These are phyloP conservation scores for Hemerocallis citrina DNA, from an alignment of 106 monocot genomes.

Conservation along the genomic window DNA sequence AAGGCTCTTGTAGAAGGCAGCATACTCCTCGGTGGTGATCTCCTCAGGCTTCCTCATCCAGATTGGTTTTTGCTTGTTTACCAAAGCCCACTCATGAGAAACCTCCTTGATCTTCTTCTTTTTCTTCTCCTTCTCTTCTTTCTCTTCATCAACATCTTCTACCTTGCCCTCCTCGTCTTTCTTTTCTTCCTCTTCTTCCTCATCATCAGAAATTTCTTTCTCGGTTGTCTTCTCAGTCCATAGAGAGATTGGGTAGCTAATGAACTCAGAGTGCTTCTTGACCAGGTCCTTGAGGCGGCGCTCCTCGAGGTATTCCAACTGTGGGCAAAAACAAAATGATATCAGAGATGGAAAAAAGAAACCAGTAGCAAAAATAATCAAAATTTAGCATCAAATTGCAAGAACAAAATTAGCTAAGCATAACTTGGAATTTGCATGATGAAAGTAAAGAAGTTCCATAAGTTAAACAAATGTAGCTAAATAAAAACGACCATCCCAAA, in stretches of 20 bases:
- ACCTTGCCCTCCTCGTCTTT: slow-evolving; percentile 74
- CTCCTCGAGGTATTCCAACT: slow-evolving; percentile 78
- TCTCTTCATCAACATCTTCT: slow-evolving; percentile 73
- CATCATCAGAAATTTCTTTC: slow-evolving; percentile 80
- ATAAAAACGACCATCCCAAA: too few species aligned
- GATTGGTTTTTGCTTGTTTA: slow-evolving; percentile 85
- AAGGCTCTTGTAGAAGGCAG: slow-evolving; percentile 76
- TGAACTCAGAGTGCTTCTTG: slow-evolving; percentile 84
- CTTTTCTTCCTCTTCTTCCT: slow-evolving; percentile 79
- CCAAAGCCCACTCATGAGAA: slow-evolving; percentile 57
- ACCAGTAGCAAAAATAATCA: too few species aligned
- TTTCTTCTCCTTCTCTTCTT: slow-evolving; percentile 80
- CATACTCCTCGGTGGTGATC: slow-evolving; percentile 79
- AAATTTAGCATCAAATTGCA: too few species aligned
- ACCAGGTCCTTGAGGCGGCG: slow-evolving; percentile 64
- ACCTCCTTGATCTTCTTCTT: slow-evolving; percentile 90
- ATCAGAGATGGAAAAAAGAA: too few species aligned
- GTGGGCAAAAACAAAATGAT: not conserved
- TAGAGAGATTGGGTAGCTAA: slow-evolving; percentile 73
- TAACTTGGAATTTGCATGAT: too few species aligned
- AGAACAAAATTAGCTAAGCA: too few species aligned
- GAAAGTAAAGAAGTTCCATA: too few species aligned
- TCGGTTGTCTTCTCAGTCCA: slow-evolving; percentile 78
- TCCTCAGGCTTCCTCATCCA: slow-evolving; percentile 90
- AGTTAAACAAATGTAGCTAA: too few species aligned